A percentile compares a stretch with the other conserved stretches of the same genome.
Conservation (phyloP, 352 stramenopile species). For the Phytophthora pisi region DNA sequence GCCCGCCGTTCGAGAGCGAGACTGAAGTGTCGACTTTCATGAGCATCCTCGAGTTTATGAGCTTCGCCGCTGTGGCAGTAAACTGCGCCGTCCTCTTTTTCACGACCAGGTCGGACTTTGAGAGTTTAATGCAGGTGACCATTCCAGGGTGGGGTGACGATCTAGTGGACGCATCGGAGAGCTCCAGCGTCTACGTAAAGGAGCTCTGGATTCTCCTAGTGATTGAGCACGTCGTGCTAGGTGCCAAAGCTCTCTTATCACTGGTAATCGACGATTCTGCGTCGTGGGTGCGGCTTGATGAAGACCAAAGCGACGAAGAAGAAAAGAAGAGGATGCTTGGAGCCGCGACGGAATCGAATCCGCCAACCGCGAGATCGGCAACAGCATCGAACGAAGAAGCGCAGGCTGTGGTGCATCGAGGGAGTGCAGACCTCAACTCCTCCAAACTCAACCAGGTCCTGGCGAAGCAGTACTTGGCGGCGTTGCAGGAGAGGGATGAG, state of each 20-base stretch:
- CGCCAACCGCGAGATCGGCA: background rate
- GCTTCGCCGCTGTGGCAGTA: conserved; percentile 83
- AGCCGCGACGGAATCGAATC: background rate
- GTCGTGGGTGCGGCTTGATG: conserved; percentile 74
- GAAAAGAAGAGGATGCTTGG: conserved; percentile 39
- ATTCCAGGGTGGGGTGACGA: conserved; percentile 18
- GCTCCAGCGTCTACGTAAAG: conserved; percentile 39
- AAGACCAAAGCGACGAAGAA: conserved; percentile 61
- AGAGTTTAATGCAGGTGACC: conserved; percentile 48
- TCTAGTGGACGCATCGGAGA: conserved; percentile 2
- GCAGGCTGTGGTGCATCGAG: background rate
- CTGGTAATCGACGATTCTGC: conserved; percentile 73
- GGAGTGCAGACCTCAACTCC: conserved; percentile 2
- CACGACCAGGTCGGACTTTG: conserved; percentile 65
- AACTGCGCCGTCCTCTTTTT: conserved; percentile 83
- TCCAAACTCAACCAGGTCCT: conserved; percentile 48
- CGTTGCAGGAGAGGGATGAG: conserved; percentile 49
- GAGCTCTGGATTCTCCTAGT: conserved; percentile 69
- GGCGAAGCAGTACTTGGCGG: conserved; percentile 45
- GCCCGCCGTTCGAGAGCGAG: conserved; percentile 77
- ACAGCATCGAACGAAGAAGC: background rate
- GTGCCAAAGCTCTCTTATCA: conserved; percentile 66
- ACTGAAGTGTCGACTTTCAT: conserved; percentile 93
- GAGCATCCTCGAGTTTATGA: conserved; percentile 91
- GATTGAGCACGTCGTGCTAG: conserved; percentile 74